Evolutionary conservation across 768 basidiomycete species (phyloP), one percentile per base, ranked within the genome.

Genomic region (Tubosaeta sp.): DNA sequence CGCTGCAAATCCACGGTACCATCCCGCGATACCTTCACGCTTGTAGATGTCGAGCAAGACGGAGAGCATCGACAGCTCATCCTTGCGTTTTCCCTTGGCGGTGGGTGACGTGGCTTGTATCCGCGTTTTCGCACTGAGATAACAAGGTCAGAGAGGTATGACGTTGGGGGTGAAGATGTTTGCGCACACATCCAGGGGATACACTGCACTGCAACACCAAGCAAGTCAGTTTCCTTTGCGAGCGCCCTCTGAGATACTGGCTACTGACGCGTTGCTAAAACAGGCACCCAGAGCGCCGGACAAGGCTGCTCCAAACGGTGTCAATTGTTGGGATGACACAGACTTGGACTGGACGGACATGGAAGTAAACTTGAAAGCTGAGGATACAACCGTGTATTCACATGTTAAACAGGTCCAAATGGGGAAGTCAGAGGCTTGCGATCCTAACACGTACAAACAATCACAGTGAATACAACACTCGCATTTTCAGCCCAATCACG

Each of bases 211-310:
- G 59, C 51, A 5, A 26, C 1, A 14, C n/a, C 13, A 12, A 43
- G 6, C 0, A 19, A 22, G 19, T 59, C 32, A 59, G 58, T 38
- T 27, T 45, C 11, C 26, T 52, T 46, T 11, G 57, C 34, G 25
- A 31, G 39, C 10, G 25, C 31, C 41, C 16, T 48, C 29, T 13
- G 14, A 6, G 42, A 42, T 13, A 22, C 22, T 22, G 44, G 10
- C 0, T 25, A 82, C 93, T 68, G 70, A 95, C 90, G 93, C 91
- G 60, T 91, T 91, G 57, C 88, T 86, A 70, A 97, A 91, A 65
- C 94, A 93, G 25, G 88, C 94, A 43, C 95, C 92, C 16, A 97
- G 77, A 8, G 95, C 95, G 4, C 95, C 95, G 41, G 92, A 91
- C 50, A 97, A 75, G 1, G 95, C 95, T 56, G 88, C 82, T 2